Conservation (phyloP, 2,329 filamentous ascomycete species). For the Xylariales sp. region DNA sequence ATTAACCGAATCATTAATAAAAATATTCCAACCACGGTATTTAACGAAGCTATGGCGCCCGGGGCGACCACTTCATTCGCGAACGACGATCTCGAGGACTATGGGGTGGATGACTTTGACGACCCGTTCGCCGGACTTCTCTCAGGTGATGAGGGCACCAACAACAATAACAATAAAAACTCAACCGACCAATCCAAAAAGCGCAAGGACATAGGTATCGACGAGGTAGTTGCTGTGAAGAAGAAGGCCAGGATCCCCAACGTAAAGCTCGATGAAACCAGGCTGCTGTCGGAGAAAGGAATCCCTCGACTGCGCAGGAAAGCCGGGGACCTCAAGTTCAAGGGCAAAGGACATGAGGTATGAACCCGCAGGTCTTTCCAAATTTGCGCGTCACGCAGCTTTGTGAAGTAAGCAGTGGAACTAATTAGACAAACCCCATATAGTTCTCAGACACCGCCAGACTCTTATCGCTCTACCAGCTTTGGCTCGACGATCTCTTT, state of each 20-base stretch:
- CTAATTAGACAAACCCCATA: not conserved
- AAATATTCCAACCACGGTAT: too few relatives aligned
- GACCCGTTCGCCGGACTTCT: conserved; percentile 47
- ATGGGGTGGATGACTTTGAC: conserved; percentile 64
- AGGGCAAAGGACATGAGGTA: conserved; percentile 92
- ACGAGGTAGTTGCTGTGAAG: conserved; percentile 78
- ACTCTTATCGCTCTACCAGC: conserved; percentile 84
- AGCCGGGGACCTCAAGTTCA: conserved; percentile 70
- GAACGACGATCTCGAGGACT: conserved; percentile 70
- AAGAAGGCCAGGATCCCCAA: conserved; percentile 69
- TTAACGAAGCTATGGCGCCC: too few relatives aligned
- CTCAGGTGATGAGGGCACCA: conserved; percentile 34
- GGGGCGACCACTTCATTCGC: conserved; percentile 35
- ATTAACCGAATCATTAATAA: too few relatives aligned
- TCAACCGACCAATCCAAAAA: conserved; percentile 39
- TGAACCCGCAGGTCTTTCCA: conserved; percentile 7
- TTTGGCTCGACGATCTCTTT: conserved; percentile 96
- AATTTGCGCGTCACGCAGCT: too few relatives aligned
- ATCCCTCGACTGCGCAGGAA: conserved; percentile 76
- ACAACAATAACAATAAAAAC: conserved; percentile 16
- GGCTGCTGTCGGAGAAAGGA: conserved; percentile 76
- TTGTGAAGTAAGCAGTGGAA: not conserved
- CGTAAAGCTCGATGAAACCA: conserved; percentile 84
- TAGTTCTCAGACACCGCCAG: conserved; percentile 80
- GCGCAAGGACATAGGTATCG: conserved; percentile 65